Base-by-base conservation (phyloP, 768 basidiomycete genomes). In the Tylopilus balloui region DNA sequence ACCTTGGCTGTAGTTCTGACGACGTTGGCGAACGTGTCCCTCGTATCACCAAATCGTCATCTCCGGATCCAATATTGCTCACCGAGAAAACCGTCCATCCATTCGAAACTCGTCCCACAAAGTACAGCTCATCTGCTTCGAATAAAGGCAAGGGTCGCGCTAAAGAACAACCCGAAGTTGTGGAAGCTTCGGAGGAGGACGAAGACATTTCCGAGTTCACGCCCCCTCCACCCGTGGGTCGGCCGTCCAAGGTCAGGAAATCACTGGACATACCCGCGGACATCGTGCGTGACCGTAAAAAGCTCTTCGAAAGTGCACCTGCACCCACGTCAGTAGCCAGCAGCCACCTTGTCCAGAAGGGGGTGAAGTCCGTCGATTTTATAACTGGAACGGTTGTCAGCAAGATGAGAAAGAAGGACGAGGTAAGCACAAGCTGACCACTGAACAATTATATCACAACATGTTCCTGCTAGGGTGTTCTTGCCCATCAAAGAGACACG, bases 101-200 rank as follows among this genome's bases (percentile, higher is more conserved):
- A 14, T 69, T 67, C 32, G 48, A 60, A 6, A 64, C 46, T 17
- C 45, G 8, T 39, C 68, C 66, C n/a, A 27, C 34, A 12, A 29
- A 44, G 20, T 19, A 28, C 35, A 48, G 25, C 23, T 29, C 13
- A 42, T 5, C 35, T 21, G 32, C 35, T 4, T 38, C 43, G 21
- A 46, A 42, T 13, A 66, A 66, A 36, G 64, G 65, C 19, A 69
- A 63, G 53, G 46, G 44, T 23, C 63, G 53, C 15, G 57, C 55
- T 23, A 39, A 39, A 32, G 57, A 56, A 11, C 12, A 19, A n/a
- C 21, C 42, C 2, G 38, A 53, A 11, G 19, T 50, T 2, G 58
- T 64, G 10, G 52, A 58, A 28, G 56, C 45, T 21, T 61, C 63
- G 6, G 68, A 60, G 50, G 61, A 54, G n/a, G 57, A 49, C 0